Percentiles rank a stretch among this genome's conserved stretches.
These are phyloP conservation scores for Ramularia endophylla DNA, from an alignment of 2,329 filamentous ascomycete genomes.

Conservation along the genomic window DNA sequence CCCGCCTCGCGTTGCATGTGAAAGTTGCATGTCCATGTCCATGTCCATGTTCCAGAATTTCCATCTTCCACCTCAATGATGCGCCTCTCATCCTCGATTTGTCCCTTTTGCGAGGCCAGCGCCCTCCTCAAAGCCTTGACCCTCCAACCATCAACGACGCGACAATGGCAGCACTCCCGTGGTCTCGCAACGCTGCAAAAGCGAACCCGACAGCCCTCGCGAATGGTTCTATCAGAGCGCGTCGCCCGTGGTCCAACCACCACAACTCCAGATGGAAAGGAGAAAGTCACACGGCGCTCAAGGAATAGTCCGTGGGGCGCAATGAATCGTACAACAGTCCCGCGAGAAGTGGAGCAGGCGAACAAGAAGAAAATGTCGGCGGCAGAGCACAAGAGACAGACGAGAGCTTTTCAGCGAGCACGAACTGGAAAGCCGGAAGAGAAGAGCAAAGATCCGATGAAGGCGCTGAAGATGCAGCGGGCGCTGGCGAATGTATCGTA, in stretches of 20 bases:
- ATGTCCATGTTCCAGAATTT: no score
- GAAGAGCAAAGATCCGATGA: slow-evolving; percentile 53
- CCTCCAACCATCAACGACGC: neutral
- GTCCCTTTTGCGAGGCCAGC: slow-evolving; percentile 39
- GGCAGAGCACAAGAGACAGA: slow-evolving; percentile 44
- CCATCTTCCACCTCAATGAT: no score
- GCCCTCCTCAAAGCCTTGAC: slow-evolving; percentile 22
- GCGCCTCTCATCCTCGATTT: slow-evolving; percentile 25
- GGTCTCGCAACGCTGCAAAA: slow-evolving; percentile 38
- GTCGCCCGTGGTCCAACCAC: slow-evolving; percentile 32
- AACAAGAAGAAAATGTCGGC: slow-evolving; percentile 30
- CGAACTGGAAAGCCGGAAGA: slow-evolving; percentile 38
- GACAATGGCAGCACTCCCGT: slow-evolving; percentile 27
- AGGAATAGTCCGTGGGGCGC: slow-evolving; percentile 52
- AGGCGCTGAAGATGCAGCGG: slow-evolving; percentile 92
- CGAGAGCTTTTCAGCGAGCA: slow-evolving; percentile 42
- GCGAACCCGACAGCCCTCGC: slow-evolving; percentile 37
- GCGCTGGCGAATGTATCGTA: slow-evolving; percentile 73
- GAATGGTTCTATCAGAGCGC: slow-evolving; percentile 47
- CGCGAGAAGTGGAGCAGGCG: slow-evolving; percentile 17
- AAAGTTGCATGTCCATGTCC: neutral
- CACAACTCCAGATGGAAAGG: slow-evolving; percentile 11
- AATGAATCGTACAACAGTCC: slow-evolving; percentile 49
- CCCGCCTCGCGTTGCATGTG: neutral
- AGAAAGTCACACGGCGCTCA: slow-evolving; percentile 31